These are phyloP conservation scores for Stramenopiles sp. DNA, from an alignment of 352 stramenopile genomes.

Conservation along the genomic window DNA sequence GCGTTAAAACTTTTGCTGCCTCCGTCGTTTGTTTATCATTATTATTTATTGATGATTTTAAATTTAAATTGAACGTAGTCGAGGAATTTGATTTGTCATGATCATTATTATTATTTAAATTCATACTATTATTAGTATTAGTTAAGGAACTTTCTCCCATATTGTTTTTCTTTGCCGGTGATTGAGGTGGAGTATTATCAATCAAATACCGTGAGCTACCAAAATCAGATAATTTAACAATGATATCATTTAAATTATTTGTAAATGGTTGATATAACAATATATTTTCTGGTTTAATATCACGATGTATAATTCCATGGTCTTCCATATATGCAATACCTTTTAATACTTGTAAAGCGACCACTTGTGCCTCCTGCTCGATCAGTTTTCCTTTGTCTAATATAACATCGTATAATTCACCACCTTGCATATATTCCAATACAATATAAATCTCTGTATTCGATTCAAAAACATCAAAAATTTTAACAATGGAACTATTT, in stretches of 20 bases:
- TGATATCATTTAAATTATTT: background rate
- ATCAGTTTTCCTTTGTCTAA: slow-evolving; percentile 58
- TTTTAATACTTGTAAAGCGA: slow-evolving; percentile 47
- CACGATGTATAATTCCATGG: slow-evolving; percentile 57
- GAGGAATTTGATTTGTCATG: no score
- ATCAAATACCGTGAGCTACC: slow-evolving; percentile 5
- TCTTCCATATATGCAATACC: slow-evolving; percentile 63
- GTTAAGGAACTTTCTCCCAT: background rate
- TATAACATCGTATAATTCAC: slow-evolving; percentile 71
- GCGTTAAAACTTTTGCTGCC: background rate
- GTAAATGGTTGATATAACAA: slow-evolving; percentile 19
- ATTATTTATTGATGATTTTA: no score
- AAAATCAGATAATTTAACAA: background rate
- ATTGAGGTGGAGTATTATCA: background rate
- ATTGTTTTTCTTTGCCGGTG: background rate
- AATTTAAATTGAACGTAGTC: no score
- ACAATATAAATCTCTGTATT: slow-evolving; percentile 59
- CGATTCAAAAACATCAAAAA: slow-evolving; percentile 57
- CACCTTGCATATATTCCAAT: slow-evolving; percentile 62
- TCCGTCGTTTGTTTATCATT: no score
- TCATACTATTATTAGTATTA: no score
- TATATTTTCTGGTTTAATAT: slow-evolving; percentile 61
- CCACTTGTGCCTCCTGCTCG: slow-evolving; percentile 48
- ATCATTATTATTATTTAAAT: no score
- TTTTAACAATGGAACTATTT: slow-evolving; percentile 57